These are phyloP conservation scores for Blepharisma japonicum DNA, from an alignment of 73 alveolate species.

Conservation along the genomic window DNA sequence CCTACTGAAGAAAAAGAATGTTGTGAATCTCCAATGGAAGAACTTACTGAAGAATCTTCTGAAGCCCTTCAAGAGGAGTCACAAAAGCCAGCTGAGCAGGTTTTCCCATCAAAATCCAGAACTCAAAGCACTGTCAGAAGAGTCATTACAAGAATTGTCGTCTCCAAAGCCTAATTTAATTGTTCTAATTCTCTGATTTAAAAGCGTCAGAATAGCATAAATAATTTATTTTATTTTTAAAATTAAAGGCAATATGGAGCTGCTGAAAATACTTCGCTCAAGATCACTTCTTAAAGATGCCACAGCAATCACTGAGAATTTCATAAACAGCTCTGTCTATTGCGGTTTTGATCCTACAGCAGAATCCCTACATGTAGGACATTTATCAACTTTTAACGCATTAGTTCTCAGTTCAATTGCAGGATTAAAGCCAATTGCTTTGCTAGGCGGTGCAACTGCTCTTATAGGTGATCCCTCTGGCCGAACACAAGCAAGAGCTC, in stretches of 20 bases:
- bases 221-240: no score
- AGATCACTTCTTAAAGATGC: not conserved
- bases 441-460: conserved; percentile 56
- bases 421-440: conserved; percentile 46
- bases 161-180: no score
- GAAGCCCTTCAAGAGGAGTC: no score
- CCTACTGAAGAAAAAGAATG: no score
- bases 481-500: conserved; percentile 35
- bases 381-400: conserved; percentile 38
- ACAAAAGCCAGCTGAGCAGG: no score
- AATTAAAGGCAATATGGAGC: not conserved
- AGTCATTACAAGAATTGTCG: no score
- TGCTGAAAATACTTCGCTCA: not conserved
- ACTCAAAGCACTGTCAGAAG: no score
- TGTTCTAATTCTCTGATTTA: no score
- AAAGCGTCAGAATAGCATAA: no score
- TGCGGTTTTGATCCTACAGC: conserved; percentile 63
- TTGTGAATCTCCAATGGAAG: no score
- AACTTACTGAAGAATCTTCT: no score
- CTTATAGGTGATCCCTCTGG: conserved; percentile 52
- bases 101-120: no score
- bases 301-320: not conserved
- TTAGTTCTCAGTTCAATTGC: conserved; percentile 19
- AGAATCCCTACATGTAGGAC: conserved; percentile 48
- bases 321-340: conserved; percentile 23